Evolutionary conservation across 106 monocot species (phyloP).

Genomic region (Vanilla planifolia): DNA sequence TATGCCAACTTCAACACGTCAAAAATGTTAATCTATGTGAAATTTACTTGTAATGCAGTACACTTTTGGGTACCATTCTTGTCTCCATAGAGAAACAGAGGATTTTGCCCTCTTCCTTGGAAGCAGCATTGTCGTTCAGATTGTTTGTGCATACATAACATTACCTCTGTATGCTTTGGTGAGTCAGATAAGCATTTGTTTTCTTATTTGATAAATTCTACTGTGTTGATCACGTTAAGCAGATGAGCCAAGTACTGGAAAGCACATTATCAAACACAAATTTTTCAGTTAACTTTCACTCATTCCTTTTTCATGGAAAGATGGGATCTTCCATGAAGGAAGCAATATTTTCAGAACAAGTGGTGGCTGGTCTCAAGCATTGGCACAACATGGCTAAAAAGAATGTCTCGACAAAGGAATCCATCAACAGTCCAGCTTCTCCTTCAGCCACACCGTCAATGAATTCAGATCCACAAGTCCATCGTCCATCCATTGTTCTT

Average conservation of each 20-base stretch:
- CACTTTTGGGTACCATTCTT: slow-evolving; percentile 36
- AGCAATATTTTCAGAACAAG: slow-evolving; percentile 26
- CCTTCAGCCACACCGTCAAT: neutral
- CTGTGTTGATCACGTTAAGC: too few species aligned
- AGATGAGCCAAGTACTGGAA: too few species aligned
- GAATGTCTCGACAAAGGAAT: slow-evolving; percentile 11
- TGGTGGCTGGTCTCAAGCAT: slow-evolving; percentile 27
- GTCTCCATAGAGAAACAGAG: slow-evolving; percentile 21
- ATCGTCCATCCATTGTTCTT: too few species aligned
- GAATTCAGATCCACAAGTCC: too few species aligned
- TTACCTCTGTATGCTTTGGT: slow-evolving; percentile 52
- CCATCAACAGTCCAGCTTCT: neutral
- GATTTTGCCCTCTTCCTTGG: slow-evolving; percentile 22
- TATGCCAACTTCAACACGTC: too few species aligned
- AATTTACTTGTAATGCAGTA: slow-evolving; percentile 22
- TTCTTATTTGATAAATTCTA: too few species aligned
- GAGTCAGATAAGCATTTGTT: slow-evolving; percentile 51
- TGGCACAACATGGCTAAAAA: slow-evolving; percentile 31
- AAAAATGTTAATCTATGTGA: too few species aligned
- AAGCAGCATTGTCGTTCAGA: slow-evolving; percentile 27
- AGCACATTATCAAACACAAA: too few species aligned
- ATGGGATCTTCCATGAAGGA: slow-evolving; percentile 50
- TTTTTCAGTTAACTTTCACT: too few species aligned
- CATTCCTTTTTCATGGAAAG: too few species aligned
- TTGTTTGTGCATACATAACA: slow-evolving; percentile 40